Evolutionary conservation across 306 rosid genomes (phyloP).

Genomic region (Echinosophora koreensis): DNA sequence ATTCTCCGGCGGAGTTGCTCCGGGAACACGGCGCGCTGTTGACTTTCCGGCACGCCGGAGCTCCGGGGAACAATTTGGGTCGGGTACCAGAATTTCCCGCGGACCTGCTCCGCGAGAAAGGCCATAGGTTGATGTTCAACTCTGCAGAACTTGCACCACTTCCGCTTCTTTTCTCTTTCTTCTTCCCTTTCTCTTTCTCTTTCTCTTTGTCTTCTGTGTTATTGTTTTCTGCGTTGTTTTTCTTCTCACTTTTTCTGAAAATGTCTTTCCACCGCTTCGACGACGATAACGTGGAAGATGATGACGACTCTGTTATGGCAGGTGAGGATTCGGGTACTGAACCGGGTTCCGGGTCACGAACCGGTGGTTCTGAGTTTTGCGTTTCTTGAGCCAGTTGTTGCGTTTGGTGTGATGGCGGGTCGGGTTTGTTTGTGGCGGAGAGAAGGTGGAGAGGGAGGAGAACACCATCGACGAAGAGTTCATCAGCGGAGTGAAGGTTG

Average conservation of each 20-base stretch:
- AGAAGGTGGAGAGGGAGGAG: constrained; percentile 80
- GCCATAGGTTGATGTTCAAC: constrained; percentile 94
- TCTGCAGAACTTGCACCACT: constrained; percentile 69
- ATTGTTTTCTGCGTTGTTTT: constrained; percentile 39
- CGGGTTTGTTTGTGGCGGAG: constrained; percentile 22
- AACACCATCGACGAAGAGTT: constrained; percentile 88
- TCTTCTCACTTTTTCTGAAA: constrained; percentile 74
- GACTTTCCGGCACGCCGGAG: constrained; percentile 64
- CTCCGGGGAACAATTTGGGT: constrained; percentile 69
- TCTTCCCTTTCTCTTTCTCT: constrained; percentile 52
- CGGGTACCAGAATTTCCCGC: constrained; percentile 77
- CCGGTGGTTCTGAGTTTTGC: constrained; percentile 2
- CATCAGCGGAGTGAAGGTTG: constrained; percentile 85
- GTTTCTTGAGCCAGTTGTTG: constrained; percentile 34
- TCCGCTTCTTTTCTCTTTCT: constrained; percentile 62
- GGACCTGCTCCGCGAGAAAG: constrained; percentile 91
- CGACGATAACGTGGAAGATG: constrained; percentile 54
- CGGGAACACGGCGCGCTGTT: constrained; percentile 99
- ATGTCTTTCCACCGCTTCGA: constrained; percentile 94
- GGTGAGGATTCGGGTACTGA: constrained; percentile 44
- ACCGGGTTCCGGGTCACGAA: constrained; percentile 22
- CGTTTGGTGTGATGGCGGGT: constrained; percentile 1
- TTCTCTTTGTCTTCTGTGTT: constrained; percentile 50
- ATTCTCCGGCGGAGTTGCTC: constrained; percentile 92
- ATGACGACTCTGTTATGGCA: constrained; percentile 36